These are phyloP conservation scores for Coniophora puteana DNA, from an alignment of 1,284 basidiomycete species.

Conservation along the genomic window DNA sequence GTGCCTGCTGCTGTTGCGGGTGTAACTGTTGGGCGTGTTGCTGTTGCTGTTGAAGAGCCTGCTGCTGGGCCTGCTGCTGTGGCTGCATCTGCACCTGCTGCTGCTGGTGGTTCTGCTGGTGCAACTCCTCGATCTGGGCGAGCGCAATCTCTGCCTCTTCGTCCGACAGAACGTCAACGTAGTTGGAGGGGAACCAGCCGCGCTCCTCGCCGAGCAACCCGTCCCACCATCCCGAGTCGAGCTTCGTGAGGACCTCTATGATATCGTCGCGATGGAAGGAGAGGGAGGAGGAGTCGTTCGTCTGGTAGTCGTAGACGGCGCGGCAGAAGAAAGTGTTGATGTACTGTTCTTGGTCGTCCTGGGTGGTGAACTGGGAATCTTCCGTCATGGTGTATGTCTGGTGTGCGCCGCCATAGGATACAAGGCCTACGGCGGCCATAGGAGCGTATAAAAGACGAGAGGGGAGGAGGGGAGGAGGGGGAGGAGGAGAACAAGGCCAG, in stretches of 20 bases:
- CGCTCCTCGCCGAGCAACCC: constrained; percentile 85
- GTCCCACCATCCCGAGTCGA: constrained; percentile 99
- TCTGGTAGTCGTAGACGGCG: constrained; percentile 90
- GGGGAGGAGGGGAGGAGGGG: constrained; percentile 1
- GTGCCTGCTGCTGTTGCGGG: no score
- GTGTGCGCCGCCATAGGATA: constrained; percentile 16
- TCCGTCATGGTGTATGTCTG: constrained; percentile 22
- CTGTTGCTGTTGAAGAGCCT: no score
- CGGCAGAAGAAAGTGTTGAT: constrained; percentile 81
- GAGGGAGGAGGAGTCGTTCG: constrained; percentile 84
- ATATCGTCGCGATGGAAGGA: constrained; percentile 86
- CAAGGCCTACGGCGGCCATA: constrained; percentile 25
- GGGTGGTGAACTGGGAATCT: constrained; percentile 15
- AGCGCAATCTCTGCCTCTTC: constrained; percentile 74
- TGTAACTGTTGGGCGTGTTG: no score
- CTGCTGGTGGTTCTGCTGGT: constrained; percentile 13
- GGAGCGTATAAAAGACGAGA: constrained; percentile 1
- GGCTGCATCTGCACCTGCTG: constrained; percentile 13
- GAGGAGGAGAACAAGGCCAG: constrained; percentile 11
- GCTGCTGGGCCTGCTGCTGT: no score
- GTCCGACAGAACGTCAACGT: constrained; percentile 78
- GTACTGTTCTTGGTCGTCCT: constrained; percentile 49
- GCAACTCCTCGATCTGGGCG: constrained; percentile 42
- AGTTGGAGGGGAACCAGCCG: constrained; percentile 99
- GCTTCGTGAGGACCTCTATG: constrained; percentile 90